Evolutionary conservation across 2,329 filamentous ascomycete species (phyloP).

Genomic region (Botrytis porri): DNA sequence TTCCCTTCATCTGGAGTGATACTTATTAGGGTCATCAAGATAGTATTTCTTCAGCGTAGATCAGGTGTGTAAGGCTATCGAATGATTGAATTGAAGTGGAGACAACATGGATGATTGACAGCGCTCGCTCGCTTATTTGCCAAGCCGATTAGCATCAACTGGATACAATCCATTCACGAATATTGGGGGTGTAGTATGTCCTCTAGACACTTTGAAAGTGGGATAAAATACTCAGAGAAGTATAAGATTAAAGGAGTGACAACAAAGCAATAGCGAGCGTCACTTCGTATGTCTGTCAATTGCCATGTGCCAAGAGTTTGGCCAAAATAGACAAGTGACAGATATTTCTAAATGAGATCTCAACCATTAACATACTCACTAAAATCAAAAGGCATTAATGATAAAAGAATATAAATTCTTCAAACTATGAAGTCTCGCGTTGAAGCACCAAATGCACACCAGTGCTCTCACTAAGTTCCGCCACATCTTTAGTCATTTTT

Average conservation of each 20-base stretch:
- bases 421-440: not conserved
- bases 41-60: no score
- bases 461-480: not conserved
- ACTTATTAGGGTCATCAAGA: no score
- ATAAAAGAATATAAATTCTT: not conserved
- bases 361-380: not conserved
- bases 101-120: no score
- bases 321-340: not conserved
- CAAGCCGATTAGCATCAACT: not conserved
- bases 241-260: not conserved
- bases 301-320: not conserved
- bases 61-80: no score
- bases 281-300: not conserved
- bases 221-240: no score
- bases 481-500: not conserved
- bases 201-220: no score
- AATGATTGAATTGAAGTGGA: no score
- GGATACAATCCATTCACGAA: no score
- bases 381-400: not conserved
- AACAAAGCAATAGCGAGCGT: not conserved
- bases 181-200: no score
- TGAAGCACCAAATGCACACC: not conserved
- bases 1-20: no score
- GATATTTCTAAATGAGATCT: not conserved
- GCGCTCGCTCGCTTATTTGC: not conserved